These are phyloP conservation scores for Boletus rufocinnamomeus DNA, from an alignment of 768 basidiomycete genomes.

Conservation along the genomic window DNA sequence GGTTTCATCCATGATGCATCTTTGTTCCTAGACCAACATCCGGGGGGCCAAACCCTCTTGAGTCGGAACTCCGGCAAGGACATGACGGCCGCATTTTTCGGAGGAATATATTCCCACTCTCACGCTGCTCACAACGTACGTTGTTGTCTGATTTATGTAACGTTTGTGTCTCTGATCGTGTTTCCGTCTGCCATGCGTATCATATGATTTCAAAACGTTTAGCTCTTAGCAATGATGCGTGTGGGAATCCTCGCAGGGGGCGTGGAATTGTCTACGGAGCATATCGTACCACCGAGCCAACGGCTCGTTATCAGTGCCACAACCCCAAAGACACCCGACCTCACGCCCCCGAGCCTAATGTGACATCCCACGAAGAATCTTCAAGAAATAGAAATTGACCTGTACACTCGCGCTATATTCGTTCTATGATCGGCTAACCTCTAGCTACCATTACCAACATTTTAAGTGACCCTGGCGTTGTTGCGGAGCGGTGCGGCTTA, in stretches of 20 bases:
- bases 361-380: background rate
- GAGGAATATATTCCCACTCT: slow-evolving; percentile 80
- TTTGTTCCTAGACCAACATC: slow-evolving; percentile 72
- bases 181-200: background rate
- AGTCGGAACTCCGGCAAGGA: slow-evolving; percentile 71
- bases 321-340: slow-evolving; percentile 8
- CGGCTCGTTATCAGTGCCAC: slow-evolving; percentile 35
- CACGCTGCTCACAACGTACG: slow-evolving; percentile 80
- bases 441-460: slow-evolving; percentile 4
- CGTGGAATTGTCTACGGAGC: slow-evolving; percentile 50
- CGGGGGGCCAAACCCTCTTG: slow-evolving; percentile 70
- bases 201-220: slow-evolving; percentile 1
- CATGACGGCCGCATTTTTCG: slow-evolving; percentile 82
- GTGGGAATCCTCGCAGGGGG: slow-evolving; percentile 68
- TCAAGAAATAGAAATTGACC: background rate
- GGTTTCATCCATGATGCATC: slow-evolving; percentile 89
- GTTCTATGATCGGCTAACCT: slow-evolving; percentile 14
- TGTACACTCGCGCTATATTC: slow-evolving; percentile 11
- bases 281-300: slow-evolving; percentile 48
- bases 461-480: slow-evolving; percentile 7
- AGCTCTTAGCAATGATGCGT: slow-evolving; percentile 78
- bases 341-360: background rate
- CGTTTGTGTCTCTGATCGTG: slow-evolving; percentile 5
- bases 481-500: background rate
- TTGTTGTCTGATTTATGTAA: slow-evolving; percentile 11